These are phyloP conservation scores for Leishmania aethiopica DNA, from an alignment of 208 protist genomes.

Conservation along the genomic window DNA sequence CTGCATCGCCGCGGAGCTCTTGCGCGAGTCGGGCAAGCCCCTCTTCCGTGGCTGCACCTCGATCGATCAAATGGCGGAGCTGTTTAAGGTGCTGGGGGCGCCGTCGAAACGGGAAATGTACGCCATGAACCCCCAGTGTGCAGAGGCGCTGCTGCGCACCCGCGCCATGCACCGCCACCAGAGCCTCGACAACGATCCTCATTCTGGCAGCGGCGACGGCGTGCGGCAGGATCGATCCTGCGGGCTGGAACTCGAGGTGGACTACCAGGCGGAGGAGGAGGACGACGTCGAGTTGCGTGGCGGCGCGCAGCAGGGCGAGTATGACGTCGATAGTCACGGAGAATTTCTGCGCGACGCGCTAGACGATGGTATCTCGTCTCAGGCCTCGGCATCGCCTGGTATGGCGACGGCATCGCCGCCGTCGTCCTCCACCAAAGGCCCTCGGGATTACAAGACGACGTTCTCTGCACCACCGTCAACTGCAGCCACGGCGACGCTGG, in stretches of 20 bases:
- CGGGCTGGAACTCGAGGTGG: not conserved
- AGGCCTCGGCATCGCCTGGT: not conserved
- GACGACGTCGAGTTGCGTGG: not conserved
- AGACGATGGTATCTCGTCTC: slow-evolving; percentile 13
- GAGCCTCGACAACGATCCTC: not conserved
- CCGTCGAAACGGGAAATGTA: slow-evolving; percentile 93
- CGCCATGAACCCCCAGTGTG: slow-evolving; percentile 96
- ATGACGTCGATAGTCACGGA: slow-evolving; percentile 1
- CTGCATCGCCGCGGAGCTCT: slow-evolving; percentile 97
- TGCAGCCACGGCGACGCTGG: slow-evolving; percentile 10
- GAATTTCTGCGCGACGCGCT: slow-evolving; percentile 17
- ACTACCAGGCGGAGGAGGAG: not conserved
- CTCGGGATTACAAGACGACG: not conserved
- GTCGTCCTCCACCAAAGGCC: not conserved
- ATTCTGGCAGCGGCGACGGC: not conserved
- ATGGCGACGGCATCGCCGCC: not conserved
- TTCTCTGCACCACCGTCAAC: not conserved
- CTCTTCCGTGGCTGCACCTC: slow-evolving; percentile 94
- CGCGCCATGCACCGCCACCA: slow-evolving; percentile 29
- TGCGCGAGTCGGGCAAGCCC: slow-evolving; percentile 67
- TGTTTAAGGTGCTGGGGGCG: slow-evolving; percentile 96
- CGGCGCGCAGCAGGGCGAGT: not conserved
- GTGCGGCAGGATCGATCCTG: not conserved
- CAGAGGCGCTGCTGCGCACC: slow-evolving; percentile 70
- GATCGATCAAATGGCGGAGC: slow-evolving; percentile 97